phyloP scores from a whole-genome alignment of 805 yeast genomes.

The Suhomyces canberraensis region DNA sequence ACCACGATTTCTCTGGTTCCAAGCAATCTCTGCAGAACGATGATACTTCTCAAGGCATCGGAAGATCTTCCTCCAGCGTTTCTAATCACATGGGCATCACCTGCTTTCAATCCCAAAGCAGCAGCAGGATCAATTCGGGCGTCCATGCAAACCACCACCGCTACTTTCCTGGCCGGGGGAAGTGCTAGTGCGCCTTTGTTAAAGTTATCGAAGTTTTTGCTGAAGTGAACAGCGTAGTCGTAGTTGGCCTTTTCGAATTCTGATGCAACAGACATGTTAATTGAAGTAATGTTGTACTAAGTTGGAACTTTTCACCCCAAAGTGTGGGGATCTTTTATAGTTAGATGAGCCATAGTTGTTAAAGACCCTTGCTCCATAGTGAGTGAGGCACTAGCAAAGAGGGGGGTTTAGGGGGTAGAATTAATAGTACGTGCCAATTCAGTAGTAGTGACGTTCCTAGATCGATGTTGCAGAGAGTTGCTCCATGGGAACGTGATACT shows the following conservation, averaged over 20 bases:
- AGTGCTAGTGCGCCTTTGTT: slow-evolving; percentile 31
- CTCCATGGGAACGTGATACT: no score
- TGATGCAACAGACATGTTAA: slow-evolving; percentile 8
- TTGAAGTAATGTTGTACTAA: no score
- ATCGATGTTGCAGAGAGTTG: no score
- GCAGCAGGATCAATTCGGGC: slow-evolving; percentile 39
- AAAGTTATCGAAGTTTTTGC: slow-evolving; percentile 28
- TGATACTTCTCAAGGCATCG: slow-evolving; percentile 37
- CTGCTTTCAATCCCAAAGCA: slow-evolving; percentile 33
- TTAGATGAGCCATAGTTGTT: slow-evolving; percentile 5
- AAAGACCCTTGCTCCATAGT: no score
- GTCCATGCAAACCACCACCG: slow-evolving; percentile 40
- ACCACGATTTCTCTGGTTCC: slow-evolving; percentile 40
- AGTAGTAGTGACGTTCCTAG: no score
- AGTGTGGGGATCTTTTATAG: background rate
- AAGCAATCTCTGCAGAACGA: slow-evolving; percentile 38
- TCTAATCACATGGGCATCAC: slow-evolving; percentile 43
- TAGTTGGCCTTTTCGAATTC: slow-evolving; percentile 16
- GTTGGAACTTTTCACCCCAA: no score
- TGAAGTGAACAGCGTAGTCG: slow-evolving; percentile 18
- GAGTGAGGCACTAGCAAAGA: no score
- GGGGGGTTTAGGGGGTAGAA: no score
- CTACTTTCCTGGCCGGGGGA: slow-evolving; percentile 36
- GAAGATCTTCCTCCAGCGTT: slow-evolving; percentile 44
- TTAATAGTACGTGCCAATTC: no score